Evolutionary conservation across 495 filamentous ascomycete species (phyloP), one percentile per base, ranked within the genome.

Genomic region (Recurvomyces mirabilis): DNA sequence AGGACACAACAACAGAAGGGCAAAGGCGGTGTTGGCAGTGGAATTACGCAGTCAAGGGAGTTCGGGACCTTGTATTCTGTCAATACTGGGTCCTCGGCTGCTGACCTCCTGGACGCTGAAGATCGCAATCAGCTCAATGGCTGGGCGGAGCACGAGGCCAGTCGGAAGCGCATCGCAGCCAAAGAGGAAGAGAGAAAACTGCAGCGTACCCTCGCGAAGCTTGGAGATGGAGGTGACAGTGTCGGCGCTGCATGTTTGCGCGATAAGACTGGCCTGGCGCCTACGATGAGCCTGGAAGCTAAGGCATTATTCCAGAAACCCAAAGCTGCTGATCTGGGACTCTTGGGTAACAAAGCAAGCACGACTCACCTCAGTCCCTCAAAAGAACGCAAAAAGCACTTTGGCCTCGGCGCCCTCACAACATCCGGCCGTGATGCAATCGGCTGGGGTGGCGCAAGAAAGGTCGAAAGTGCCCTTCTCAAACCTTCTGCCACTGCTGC

Each of bases 161-260:
- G 74, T 20, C 77, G 80, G 33, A 74, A 79, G 32, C 74, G 78
- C 4, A 69, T 89, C 1, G 78, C 71, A 10, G 77, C 76, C 17
- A 71, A 80, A 41, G 78, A 94, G 56, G 81, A 78, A 47, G 91
- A 98, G 60, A 70, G 78, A 6, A 83, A 93, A 35, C 77, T 96
- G 37, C 79, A 79, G 19, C 74, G 75, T 53, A 78, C 73, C 47
- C 71, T 98, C 6, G 70, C 69, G 15, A 68, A 69, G 4, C 25
- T 42, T 17, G 68, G 71, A 1, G 4, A 5, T 21, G 81, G 81
- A 0, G 74, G 69, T 38, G 39, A 70, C 38, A 79, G 80, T 11
- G 70, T 82, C 0, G 87, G 84, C 2, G 76, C 73, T 32, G 82
- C 91, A 41, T 94, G 94, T 64, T 74, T 91, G 63, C 67, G 71